Evolutionary conservation across 805 yeast genomes (phyloP).

Genomic region (Cyberlindnera nakhonratchasimensis): DNA sequence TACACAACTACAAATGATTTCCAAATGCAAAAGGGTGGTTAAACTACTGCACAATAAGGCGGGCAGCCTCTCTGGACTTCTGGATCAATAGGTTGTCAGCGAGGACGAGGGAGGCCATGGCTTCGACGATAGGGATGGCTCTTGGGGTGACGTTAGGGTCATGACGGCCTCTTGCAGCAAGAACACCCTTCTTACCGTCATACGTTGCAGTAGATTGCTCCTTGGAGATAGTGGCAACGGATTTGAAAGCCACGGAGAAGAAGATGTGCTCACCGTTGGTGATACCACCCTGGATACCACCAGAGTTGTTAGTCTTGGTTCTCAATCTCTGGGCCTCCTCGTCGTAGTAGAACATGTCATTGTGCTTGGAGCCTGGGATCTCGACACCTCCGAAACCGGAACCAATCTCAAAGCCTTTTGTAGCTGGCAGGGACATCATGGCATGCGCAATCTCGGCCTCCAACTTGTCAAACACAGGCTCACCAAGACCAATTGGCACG

Average conservation of each 20-base stretch:
- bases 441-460: conserved; percentile 97
- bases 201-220: conserved; percentile 87
- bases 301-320: conserved; percentile 88
- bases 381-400: conserved; percentile 90
- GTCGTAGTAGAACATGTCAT: conserved; percentile 76
- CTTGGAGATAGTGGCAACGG: conserved; percentile 96
- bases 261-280: conserved; percentile 93
- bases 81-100: conserved; percentile 86
- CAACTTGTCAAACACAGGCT: conserved; percentile 94
- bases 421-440: conserved; percentile 95
- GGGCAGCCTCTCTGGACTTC: conserved; percentile 70
- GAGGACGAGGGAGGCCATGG: conserved; percentile 94
- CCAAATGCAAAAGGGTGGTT: too few relatives aligned
- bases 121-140: conserved; percentile 97
- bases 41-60: conserved; percentile 27
- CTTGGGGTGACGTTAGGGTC: conserved; percentile 98
- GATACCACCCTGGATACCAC: conserved; percentile 98
- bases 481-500: conserved; percentile 94
- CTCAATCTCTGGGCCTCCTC: conserved; percentile 61
- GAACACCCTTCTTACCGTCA: conserved; percentile 81
- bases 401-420: conserved; percentile 97
- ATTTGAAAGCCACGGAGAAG: conserved; percentile 94
- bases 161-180: conserved; percentile 97
- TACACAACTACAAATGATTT: too few relatives aligned
- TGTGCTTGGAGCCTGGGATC: conserved; percentile 91